Evolutionary conservation across 345 rosid species (phyloP).

Genomic region (Hibiscus tridactylites): DNA sequence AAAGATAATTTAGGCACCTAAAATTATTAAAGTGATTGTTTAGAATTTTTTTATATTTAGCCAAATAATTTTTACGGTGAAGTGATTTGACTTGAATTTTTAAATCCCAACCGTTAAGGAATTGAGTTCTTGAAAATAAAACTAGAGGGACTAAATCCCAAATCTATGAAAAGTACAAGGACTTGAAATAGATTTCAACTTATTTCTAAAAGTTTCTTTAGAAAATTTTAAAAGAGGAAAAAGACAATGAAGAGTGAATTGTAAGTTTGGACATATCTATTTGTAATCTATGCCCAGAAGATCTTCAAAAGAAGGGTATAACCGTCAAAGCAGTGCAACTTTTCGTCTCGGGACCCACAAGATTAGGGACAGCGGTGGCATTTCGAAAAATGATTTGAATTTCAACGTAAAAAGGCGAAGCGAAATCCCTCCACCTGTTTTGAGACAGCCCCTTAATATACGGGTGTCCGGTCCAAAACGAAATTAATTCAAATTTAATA

Average conservation of each 20-base stretch:
- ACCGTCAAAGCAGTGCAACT: background rate
- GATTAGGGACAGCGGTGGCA: slow-evolving; percentile 45
- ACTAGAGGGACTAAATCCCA: no score
- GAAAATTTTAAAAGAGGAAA: background rate
- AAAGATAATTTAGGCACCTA: no score
- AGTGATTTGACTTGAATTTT: no score
- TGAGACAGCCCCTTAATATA: background rate
- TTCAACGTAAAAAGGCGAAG: slow-evolving; percentile 11
- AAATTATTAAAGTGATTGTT: no score
- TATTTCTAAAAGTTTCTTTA: background rate
- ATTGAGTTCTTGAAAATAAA: no score
- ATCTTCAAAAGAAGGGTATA: slow-evolving; percentile 9
- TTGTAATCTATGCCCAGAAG: background rate
- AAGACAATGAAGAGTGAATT: background rate
- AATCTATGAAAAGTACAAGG: no score
- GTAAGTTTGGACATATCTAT: background rate
- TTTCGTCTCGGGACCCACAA: slow-evolving; percentile 6
- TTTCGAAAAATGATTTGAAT: slow-evolving; percentile 41
- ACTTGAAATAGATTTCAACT: background rate
- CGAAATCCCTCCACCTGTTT: background rate
- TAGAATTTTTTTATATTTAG: no score
- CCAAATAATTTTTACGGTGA: no score
- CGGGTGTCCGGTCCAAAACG: background rate
- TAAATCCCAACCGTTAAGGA: no score
- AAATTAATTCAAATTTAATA: background rate